Evolutionary conservation across 73 alveolate species (phyloP), one percentile per base, ranked within the genome.

Genomic region (Symbiodinium pilosum): DNA sequence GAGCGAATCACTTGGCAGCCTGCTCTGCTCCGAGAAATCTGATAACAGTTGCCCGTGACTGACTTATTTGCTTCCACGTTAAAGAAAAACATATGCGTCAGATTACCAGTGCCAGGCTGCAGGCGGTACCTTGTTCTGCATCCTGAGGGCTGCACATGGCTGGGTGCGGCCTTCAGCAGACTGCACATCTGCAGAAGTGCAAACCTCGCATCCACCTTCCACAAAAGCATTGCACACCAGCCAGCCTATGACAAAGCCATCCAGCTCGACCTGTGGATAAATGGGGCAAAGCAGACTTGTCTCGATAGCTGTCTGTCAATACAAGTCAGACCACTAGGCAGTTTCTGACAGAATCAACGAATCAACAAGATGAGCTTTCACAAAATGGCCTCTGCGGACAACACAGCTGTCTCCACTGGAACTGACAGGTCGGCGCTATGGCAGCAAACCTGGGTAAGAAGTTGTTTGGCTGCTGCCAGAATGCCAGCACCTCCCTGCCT

Each of bases 401-500:
- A 64, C 77, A 26, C 77, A 3, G 77, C 77, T 0, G 77, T 64
- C 77, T 64, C 77, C 38, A 64, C 28, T 30, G 77, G 77, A 59
- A 41, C 97, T 86, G 97, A 91, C 88, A 91, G 75, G 84, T 91
- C 97, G 3, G 97, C 97, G 51, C 97, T 91, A 20, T 91, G 97
- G 97, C 97, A 91, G 54, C 97, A 91, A 85, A 91, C 97, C 97
- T 91, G 42, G 7, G 32, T 26, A 20, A 26, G 38, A 64, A 0
- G 0, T 5, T 64, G 41, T 26, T 32, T 26, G 38, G 77, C 1
- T 30, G 6, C 59, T 47, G 6, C 14, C 59, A 14, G 59, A 6
- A 47, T 47, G 59, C 59, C 14, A 47, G 6, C 59, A 9, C 38
- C 21, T 26, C 32, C 28, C 77, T 16, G 32, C 38, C 77, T 26